Conservation (phyloP, 805 yeast genomes). For the Candida lessepsii region DNA sequence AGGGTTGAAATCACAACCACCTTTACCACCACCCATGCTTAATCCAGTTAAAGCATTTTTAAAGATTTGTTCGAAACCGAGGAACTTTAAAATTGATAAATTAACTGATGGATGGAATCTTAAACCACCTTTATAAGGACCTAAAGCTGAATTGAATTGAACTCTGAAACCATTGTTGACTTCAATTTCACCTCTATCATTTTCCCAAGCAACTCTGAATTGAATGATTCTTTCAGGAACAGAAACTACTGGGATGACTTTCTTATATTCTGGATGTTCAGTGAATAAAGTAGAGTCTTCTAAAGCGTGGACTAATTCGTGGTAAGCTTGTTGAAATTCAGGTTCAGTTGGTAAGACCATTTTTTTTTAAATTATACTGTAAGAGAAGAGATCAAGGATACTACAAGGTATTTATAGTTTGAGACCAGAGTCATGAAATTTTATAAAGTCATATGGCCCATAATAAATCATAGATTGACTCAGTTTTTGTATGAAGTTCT, state of each 20-base stretch:
- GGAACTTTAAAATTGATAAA: constrained; percentile 89
- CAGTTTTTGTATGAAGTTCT: constrained; percentile 4
- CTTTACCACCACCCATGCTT: constrained; percentile 99
- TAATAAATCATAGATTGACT: neutral
- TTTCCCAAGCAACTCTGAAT: constrained; percentile 98
- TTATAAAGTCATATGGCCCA: neutral
- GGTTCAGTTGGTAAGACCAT: constrained; percentile 92
- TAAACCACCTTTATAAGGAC: constrained; percentile 99
- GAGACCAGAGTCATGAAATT: neutral
- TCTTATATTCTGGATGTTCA: constrained; percentile 85
- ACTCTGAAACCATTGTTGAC: constrained; percentile 98
- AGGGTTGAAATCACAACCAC: constrained; percentile 98
- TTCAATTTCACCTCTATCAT: constrained; percentile 86
- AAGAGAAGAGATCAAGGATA: neutral
- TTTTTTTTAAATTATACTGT: constrained; percentile 18
- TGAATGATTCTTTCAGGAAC: constrained; percentile 95
- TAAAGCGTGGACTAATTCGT: constrained; percentile 85
- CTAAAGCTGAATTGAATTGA: constrained; percentile 96
- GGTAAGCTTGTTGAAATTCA: constrained; percentile 98
- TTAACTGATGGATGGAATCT: constrained; percentile 98
- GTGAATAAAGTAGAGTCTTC: constrained; percentile 88
- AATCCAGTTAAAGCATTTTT: constrained; percentile 97
- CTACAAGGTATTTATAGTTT: constrained; percentile 4
- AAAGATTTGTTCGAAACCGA: constrained; percentile 98
- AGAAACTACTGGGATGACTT: constrained; percentile 84